Base-by-base conservation (phyloP, 2,329 filamentous ascomycete genomes). In the Dryadomyces sulphureus region DNA sequence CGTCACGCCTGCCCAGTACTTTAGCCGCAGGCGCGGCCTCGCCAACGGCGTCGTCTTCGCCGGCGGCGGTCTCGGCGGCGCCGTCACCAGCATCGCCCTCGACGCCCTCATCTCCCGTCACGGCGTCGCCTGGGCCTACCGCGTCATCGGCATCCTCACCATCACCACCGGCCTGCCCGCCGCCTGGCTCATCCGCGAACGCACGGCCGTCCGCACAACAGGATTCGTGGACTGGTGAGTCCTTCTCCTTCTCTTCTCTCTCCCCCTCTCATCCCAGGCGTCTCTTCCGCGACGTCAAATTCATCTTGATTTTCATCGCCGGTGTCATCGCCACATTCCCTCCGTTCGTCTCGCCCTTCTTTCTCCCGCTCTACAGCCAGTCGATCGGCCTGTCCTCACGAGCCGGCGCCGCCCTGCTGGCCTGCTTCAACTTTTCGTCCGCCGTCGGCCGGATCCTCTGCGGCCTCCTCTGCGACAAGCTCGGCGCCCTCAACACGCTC, bases 391-490 rank as follows among this genome's bases (percentile, higher is more conserved):
- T 80, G 7, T 64, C 67, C 0, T 66, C 73, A 1, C 62, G 62
- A 7, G 66, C 65, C 0, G 77, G 75, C 0, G 76, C 77, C 0
- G 73, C 63, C 11, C 60, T 81, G 0, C 65, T 81, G 0, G 77
- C 77, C 0, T 75, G 67, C 1, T 81, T 79, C 62, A 79, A 75
- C 56, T 69, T 77, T 21, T 67, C 73, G 0, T 78, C 76, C 0
- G 75, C 75, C 0, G 54, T 77, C 5, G 77, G 77, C 0, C 65
- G 77, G 7, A 63, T 81, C 11, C 48, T 65, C 3, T 72, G 68
- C 35, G 77, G 77, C 1, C 61, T 73, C 20, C 56, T 68, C 2
- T 73, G 70, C 49, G 76, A 81, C 54, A 57, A 52, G 1, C 54
- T 79, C 1, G 77, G 76, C 0, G 62, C 75, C 0, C 54, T 78